Conservation (phyloP, 768 basidiomycete species). For the Hygrocybe coccinea region DNA sequence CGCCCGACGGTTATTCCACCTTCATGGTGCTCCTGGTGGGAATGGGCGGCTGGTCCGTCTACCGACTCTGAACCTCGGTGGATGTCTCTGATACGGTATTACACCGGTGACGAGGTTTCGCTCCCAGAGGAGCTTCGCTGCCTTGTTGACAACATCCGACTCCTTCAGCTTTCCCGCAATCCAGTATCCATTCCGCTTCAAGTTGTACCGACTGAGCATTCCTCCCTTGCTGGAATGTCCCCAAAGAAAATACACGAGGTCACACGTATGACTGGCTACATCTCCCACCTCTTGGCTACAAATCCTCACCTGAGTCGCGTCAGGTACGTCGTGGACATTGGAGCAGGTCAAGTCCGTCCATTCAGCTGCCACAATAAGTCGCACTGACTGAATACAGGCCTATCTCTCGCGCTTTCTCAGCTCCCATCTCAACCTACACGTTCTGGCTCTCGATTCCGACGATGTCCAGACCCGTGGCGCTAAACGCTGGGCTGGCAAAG, state of each 20-base stretch:
- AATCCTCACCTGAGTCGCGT: slow-evolving; percentile 17
- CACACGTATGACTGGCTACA: slow-evolving; percentile 53
- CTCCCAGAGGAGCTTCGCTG: slow-evolving; percentile 9
- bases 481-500: slow-evolving; percentile 33
- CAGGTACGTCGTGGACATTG: slow-evolving; percentile 60
- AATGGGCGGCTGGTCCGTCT: slow-evolving; percentile 26
- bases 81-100: slow-evolving; percentile 3
- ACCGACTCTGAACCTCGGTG: slow-evolving; percentile 22
- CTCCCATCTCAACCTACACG: slow-evolving; percentile 32
- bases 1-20: slow-evolving; percentile 16
- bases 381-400: slow-evolving; percentile 36
- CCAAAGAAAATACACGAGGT: slow-evolving; percentile 78
- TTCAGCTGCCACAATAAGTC: background rate
- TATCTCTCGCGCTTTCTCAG: slow-evolving; percentile 56
- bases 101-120: background rate
- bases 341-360: slow-evolving; percentile 59
- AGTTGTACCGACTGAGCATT: background rate
- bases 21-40: slow-evolving; percentile 33
- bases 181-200: slow-evolving; percentile 17
- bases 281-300: slow-evolving; percentile 33
- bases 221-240: slow-evolving; percentile 48
- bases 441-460: slow-evolving; percentile 66
- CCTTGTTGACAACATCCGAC: slow-evolving; percentile 20
- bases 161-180: slow-evolving; percentile 21
- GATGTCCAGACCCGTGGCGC: slow-evolving; percentile 57